Conservation (phyloP, 345 rosid genomes). For the Pistacia vera region DNA sequence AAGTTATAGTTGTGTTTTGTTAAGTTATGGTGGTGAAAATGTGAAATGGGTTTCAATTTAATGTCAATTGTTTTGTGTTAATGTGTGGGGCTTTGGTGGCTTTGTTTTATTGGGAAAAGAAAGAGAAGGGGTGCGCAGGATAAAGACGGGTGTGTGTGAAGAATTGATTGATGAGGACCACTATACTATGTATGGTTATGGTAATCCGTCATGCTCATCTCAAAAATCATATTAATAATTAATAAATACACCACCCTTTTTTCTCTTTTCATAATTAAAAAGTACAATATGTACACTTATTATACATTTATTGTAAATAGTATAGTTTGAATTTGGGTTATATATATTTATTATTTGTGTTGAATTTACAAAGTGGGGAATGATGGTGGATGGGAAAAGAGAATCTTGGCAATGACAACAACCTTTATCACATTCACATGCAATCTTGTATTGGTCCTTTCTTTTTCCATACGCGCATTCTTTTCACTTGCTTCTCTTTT, state of each 20-base stretch:
- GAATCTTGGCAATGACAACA: background rate
- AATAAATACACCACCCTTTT: too few species aligned
- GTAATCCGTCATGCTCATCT: slow-evolving; percentile 22
- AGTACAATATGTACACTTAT: too few species aligned
- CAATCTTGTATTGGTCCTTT: background rate
- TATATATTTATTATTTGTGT: too few species aligned
- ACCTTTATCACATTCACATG: slow-evolving; percentile 9
- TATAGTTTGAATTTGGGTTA: too few species aligned
- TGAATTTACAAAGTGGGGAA: background rate
- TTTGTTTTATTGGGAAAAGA: slow-evolving; percentile 15
- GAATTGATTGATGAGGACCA: slow-evolving; percentile 45
- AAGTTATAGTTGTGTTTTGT: background rate
- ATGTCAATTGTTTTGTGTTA: background rate
- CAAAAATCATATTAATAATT: too few species aligned
- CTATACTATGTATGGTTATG: slow-evolving; percentile 18
- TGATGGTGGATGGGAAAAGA: background rate
- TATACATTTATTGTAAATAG: too few species aligned
- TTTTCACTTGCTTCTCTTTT: too few species aligned
- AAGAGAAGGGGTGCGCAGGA: slow-evolving; percentile 38
- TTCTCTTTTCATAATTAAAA: too few species aligned
- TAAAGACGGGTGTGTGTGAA: slow-evolving; percentile 28
- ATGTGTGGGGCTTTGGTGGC: slow-evolving; percentile 11
- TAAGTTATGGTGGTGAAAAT: slow-evolving; percentile 1
- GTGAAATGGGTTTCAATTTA: slow-evolving; percentile 8
- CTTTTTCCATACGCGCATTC: background rate